A percentile compares a stretch with the other conserved stretches of the same genome.
Conservation (phyloP, 2,329 filamentous ascomycete species). For the Emmonsiellopsis sp. region DNA sequence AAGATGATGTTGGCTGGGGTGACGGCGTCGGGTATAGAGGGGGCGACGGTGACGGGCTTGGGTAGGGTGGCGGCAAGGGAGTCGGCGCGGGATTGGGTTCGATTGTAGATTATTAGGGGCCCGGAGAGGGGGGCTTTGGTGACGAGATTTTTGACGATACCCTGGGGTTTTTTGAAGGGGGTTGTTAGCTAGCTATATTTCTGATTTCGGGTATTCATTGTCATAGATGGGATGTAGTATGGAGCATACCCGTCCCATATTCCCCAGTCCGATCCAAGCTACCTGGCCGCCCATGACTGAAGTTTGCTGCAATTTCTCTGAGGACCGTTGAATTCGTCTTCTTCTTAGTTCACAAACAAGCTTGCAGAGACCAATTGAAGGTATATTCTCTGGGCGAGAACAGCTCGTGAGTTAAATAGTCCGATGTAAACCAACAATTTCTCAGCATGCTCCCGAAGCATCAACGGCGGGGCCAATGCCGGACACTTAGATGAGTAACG, state of each 20-base stretch:
- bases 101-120: conserved; percentile 72
- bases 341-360: no score
- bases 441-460: no score
- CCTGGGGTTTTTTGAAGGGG: conserved; percentile 38
- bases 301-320: background rate
- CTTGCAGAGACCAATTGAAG: no score
- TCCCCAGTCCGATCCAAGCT: conserved; percentile 18
- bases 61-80: conserved; percentile 55
- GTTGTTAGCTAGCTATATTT: background rate
- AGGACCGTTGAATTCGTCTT: no score
- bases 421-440: no score
- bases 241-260: conserved; percentile 16
- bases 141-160: conserved; percentile 75
- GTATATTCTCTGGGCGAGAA: no score
- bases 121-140: conserved; percentile 63
- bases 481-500: no score
- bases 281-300: conserved; percentile 2
- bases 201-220: background rate
- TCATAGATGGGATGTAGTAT: background rate
- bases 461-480: no score
- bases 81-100: conserved; percentile 56
- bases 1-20: conserved; percentile 68
- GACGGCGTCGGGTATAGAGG: conserved; percentile 57
- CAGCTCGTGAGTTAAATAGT: no score
- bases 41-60: conserved; percentile 51